phyloP scores from a whole-genome alignment of 2,329 filamentous ascomycete genomes.

The Ceratocystis alfenasii region DNA sequence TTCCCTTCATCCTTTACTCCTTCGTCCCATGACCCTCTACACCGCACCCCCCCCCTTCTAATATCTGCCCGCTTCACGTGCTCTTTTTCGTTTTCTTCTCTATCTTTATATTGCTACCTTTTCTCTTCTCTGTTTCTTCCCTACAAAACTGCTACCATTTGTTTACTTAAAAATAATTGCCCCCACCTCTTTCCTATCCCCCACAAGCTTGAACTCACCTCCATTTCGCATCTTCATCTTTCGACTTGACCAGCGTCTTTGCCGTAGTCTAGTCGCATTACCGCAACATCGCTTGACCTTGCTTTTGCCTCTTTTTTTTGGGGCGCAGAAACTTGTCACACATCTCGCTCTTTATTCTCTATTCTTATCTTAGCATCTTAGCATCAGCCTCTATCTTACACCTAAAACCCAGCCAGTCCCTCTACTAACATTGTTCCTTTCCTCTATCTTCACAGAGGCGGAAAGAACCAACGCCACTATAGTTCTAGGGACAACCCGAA shows the following conservation, averaged over 20 bases:
- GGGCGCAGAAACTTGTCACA: background rate
- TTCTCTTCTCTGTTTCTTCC: background rate
- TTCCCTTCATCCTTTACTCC: constrained; percentile 1
- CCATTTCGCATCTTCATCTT: background rate
- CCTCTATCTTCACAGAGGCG: background rate
- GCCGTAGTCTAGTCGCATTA: background rate
- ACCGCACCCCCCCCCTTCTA: background rate
- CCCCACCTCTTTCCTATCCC: background rate
- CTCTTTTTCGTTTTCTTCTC: too few species aligned
- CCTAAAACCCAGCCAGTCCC: background rate
- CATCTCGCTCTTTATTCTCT: too few species aligned
- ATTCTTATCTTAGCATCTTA: too few species aligned
- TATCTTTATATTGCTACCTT: background rate
- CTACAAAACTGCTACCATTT: background rate
- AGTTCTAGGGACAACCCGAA: background rate
- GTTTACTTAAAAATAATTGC: background rate
- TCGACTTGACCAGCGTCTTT: background rate
- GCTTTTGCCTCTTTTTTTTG: background rate
- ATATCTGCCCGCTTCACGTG: background rate
- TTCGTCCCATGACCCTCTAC: constrained; percentile 6
- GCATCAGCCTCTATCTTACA: background rate
- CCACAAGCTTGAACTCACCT: background rate
- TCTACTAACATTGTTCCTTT: background rate
- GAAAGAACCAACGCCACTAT: background rate
- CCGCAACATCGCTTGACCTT: background rate